Evolutionary conservation across 208 protist species (phyloP), one percentile per base, ranked within the genome.

Genomic region (Trypanosoma mega): DNA sequence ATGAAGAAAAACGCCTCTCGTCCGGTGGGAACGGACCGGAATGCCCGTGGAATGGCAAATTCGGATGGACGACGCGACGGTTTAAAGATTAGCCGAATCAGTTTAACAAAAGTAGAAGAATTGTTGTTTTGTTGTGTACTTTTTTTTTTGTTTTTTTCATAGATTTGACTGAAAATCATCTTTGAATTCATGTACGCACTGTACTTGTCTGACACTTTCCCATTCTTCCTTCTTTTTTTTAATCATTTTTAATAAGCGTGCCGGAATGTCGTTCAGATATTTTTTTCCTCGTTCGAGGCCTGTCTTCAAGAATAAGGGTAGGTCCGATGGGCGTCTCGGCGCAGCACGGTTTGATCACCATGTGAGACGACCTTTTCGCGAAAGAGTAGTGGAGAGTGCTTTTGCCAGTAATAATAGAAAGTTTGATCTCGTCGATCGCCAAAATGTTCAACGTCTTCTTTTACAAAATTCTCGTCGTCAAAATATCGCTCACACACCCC

Each of bases 191-290:
- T n/a, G n/a, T n/a, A n/a, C n/a, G n/a, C n/a, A n/a, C n/a, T 39
- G 34, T 39, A 12, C 34, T 39, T 39, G 34, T 39, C 8, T 16
- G 8, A 16, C 8, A 12, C 12, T 6, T 39, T 12, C 12, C 12
- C 12, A 39, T 16, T 6, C 34, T 6, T 39, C 6, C 20, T 8
- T 51, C 46, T 27, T 4, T 29, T 51, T 14, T 14, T 11, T 14
- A 29, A 16, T n/a, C 46, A 16, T 39, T 39, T 39, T 12, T 39
- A 6, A 39, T 16, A 39, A 6, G 12, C 34, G 6, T 16, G 6
- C 6, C 12, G 6, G 12, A 3, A 85, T 82, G 76, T 23, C 68
- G 2, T 86, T 86, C 49, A 77, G 80, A 37, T 86, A 72, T 52
- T 82, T 80, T 45, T 41, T 56, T 24, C 69, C 67, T 2, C 37